Conservation (phyloP, 495 filamentous ascomycete species). For the Chlorociboria aeruginascens region DNA sequence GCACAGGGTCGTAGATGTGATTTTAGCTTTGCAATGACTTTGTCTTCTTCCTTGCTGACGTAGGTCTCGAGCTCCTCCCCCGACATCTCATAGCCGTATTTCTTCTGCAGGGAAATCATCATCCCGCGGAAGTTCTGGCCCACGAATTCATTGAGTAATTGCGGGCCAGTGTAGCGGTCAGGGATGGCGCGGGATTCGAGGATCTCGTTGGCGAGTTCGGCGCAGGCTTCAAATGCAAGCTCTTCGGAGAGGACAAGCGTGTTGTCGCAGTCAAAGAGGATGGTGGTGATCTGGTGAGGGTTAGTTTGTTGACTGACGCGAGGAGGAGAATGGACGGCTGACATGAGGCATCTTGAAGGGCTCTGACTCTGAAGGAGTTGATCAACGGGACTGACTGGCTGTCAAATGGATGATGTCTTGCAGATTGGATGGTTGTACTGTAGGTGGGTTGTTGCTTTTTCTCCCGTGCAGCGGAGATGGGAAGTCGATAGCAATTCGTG, state of each 20-base stretch:
- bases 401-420: too few species aligned
- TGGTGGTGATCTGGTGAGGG: conserved; percentile 52
- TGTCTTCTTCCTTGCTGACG: conserved; percentile 69
- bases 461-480: too few species aligned
- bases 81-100: conserved; percentile 58
- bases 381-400: too few species aligned
- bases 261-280: conserved; percentile 98
- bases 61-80: conserved; percentile 61
- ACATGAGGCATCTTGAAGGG: not conserved
- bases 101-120: conserved; percentile 62
- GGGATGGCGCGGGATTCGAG: conserved; percentile 51
- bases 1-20: conserved; percentile 53
- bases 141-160: conserved; percentile 81
- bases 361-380: too few species aligned
- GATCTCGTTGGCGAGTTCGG: conserved; percentile 87
- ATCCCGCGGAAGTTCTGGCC: conserved; percentile 96
- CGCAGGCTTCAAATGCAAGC: conserved; percentile 88
- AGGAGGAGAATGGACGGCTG: not conserved
- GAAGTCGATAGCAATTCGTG: too few species aligned
- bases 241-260: conserved; percentile 88
- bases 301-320: not conserved
- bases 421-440: too few species aligned
- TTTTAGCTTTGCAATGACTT: conserved; percentile 69
- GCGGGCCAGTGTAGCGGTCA: conserved; percentile 65
- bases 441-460: too few species aligned